Percentiles rank a stretch among this genome's conserved stretches.
These are phyloP conservation scores for Alternaria sp. DNA, from an alignment of 2,329 filamentous ascomycete species.

Conservation along the genomic window DNA sequence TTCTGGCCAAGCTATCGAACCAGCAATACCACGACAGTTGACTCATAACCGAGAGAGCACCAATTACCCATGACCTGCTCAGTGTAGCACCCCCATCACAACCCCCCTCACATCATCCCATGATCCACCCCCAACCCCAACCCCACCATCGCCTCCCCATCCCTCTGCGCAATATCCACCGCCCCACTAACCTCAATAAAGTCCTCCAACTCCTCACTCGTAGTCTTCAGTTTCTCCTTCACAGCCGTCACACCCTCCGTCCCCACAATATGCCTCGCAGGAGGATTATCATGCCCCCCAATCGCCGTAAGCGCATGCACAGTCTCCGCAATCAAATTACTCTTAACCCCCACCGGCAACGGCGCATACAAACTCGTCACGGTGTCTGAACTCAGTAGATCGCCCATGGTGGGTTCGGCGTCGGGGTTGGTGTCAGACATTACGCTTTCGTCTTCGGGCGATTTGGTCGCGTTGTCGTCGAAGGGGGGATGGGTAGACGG, in stretches of 20 bases:
- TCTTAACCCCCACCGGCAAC: conserved; percentile 69
- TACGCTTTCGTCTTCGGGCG: conserved; percentile 33
- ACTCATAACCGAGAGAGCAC: too few relatives aligned
- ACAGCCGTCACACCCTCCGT: conserved; percentile 86
- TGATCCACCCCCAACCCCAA: conserved; percentile 17
- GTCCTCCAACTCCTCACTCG: conserved; percentile 94
- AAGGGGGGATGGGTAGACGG: conserved; percentile 29
- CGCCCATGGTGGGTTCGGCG: conserved; percentile 49
- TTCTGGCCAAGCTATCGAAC: too few relatives aligned
- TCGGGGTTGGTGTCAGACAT: conserved; percentile 39
- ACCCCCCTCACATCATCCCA: not conserved
- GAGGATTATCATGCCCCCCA: conserved; percentile 94
- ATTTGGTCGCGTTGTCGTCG: conserved; percentile 43
- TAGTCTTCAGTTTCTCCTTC: conserved; percentile 94
- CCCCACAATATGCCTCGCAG: conserved; percentile 91
- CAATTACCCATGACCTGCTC: too few relatives aligned
- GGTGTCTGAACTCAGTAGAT: conserved; percentile 55
- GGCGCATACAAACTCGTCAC: conserved; percentile 76
- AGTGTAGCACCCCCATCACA: too few relatives aligned
- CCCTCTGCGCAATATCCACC: conserved; percentile 69
- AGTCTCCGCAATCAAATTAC: conserved; percentile 82
- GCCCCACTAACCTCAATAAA: conserved; percentile 89
- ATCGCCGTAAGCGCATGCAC: conserved; percentile 91
- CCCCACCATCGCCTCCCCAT: conserved; percentile 20
- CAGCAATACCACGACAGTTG: too few relatives aligned